Conservation (phyloP, 805 yeast genomes). For the Ogataea saltuana region DNA sequence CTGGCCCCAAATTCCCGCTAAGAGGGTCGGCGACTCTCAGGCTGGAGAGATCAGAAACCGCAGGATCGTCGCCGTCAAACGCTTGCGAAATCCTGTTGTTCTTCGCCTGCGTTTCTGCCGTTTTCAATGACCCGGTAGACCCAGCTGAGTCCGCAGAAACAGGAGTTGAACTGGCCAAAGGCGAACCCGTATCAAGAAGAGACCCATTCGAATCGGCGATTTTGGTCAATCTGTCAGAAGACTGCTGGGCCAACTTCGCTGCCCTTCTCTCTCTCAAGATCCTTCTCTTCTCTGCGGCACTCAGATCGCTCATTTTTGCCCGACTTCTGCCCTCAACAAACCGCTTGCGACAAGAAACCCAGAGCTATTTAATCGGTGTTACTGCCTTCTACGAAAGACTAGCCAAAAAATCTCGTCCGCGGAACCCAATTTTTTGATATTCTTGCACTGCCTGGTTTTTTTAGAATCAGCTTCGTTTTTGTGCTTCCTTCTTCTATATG, state of each 20-base stretch:
- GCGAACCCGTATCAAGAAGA: constrained; percentile 37
- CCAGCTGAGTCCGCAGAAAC: constrained; percentile 7
- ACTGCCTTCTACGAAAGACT: too few relatives aligned
- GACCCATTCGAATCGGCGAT: constrained; percentile 44
- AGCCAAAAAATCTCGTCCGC: too few relatives aligned
- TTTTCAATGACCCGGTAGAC: constrained; percentile 1
- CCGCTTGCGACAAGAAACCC: too few relatives aligned
- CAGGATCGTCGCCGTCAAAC: constrained; percentile 27
- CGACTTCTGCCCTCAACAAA: not conserved
- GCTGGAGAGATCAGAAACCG: constrained; percentile 22
- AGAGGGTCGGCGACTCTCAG: constrained; percentile 12
- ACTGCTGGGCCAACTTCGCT: constrained; percentile 59
- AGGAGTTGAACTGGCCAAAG: constrained; percentile 28
- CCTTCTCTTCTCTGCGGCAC: constrained; percentile 59
- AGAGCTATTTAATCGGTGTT: too few relatives aligned
- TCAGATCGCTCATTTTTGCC: constrained; percentile 40
- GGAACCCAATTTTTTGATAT: too few relatives aligned
- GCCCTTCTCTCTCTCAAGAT: constrained; percentile 64
- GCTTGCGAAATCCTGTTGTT: constrained; percentile 19
- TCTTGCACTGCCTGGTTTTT: not conserved
- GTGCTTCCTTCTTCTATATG: too few relatives aligned
- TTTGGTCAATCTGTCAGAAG: constrained; percentile 52
- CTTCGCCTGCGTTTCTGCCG: constrained; percentile 1
- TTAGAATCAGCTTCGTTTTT: too few relatives aligned
- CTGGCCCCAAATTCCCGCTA: constrained; percentile 13